A percentile compares a stretch with the other conserved stretches of the same genome.
Evolutionary conservation across 257 asterid genomes (phyloP).

Genomic region (Coffea eugenioides): DNA sequence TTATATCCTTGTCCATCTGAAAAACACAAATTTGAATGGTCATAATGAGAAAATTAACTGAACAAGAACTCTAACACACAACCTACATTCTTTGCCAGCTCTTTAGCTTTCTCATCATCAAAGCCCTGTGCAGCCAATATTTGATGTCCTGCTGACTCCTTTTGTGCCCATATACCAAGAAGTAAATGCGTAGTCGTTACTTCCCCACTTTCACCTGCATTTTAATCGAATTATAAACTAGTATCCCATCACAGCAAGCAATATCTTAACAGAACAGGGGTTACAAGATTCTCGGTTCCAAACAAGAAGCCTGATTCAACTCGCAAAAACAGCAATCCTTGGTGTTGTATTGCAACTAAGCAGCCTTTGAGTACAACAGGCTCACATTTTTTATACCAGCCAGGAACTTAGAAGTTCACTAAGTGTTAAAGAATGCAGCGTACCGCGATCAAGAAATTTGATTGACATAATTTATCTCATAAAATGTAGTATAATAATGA

Average conservation of each 20-base stretch:
- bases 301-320: neutral
- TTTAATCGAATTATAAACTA: neutral
- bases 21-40: conserved; percentile 6
- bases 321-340: neutral
- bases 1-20: conserved; percentile 77
- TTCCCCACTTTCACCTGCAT: conserved; percentile 83
- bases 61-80: neutral
- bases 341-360: neutral
- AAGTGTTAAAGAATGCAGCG: neutral
- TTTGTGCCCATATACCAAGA: conserved; percentile 84
- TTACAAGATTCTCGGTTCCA: neutral
- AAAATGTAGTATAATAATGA: neutral
- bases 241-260: neutral
- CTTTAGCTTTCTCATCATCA: conserved; percentile 76
- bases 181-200: conserved; percentile 60
- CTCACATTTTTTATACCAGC: neutral
- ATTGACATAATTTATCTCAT: neutral
- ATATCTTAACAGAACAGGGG: neutral
- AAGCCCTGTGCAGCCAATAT: conserved; percentile 68
- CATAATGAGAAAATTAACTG: conserved; percentile 13
- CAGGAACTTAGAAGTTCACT: neutral
- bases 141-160: conserved; percentile 74
- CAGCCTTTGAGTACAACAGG: neutral
- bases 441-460: neutral
- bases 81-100: conserved; percentile 71